These are phyloP conservation scores for Syzygium aqueum DNA, from an alignment of 345 rosid genomes.

Conservation along the genomic window DNA sequence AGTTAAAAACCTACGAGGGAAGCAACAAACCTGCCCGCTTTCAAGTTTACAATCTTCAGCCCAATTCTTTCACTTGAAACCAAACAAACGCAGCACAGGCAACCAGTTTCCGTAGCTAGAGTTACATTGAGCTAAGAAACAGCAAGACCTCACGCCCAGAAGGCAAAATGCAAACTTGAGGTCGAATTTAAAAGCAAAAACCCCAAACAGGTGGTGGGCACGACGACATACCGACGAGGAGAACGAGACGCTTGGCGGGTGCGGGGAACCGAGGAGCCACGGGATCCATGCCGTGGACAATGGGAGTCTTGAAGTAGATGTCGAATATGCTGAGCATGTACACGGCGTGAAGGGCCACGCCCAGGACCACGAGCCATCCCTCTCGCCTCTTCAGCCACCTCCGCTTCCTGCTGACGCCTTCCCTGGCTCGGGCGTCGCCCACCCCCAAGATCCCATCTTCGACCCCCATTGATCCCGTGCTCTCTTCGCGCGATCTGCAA, in stretches of 20 bases:
- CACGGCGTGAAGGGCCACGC: constrained; percentile 77
- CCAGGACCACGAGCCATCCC: constrained; percentile 69
- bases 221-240: constrained; percentile 50
- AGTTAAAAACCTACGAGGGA: neutral
- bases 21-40: neutral
- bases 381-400: constrained; percentile 64
- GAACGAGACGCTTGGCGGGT: constrained; percentile 89
- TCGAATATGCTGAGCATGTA: constrained; percentile 97
- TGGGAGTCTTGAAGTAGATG: constrained; percentile 93
- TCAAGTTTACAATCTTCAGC: neutral
- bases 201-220: neutral
- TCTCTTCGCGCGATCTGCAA: neutral
- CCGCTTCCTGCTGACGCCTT: constrained; percentile 7
- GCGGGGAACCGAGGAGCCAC: constrained; percentile 64
- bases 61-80: neutral
- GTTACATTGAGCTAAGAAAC: neutral
- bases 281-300: constrained; percentile 92
- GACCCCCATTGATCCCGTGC: constrained; percentile 12
- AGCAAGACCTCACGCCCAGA: neutral
- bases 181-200: neutral
- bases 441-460: constrained; percentile 74
- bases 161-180: neutral
- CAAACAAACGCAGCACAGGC: neutral
- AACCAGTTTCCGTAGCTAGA: neutral
- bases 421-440: constrained; percentile 18